Evolutionary conservation across 108 stramenopile species (phyloP).

Genomic region (Pseudonitzschia multistriata): DNA sequence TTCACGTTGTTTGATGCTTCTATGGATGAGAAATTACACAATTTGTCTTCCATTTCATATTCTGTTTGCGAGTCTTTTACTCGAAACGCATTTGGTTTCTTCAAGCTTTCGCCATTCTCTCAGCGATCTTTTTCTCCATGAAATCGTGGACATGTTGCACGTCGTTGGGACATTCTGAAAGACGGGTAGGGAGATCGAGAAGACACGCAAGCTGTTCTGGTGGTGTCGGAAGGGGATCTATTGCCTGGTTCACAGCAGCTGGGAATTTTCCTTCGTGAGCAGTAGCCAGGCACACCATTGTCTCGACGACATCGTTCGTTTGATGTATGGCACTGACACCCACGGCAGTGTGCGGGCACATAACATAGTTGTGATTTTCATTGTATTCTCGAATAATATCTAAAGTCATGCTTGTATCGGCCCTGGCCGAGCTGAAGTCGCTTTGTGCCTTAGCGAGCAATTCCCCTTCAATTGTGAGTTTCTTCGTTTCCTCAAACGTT

Average conservation of each 20-base stretch:
- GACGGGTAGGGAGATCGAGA: conserved; percentile 61
- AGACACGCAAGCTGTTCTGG: conserved; percentile 62
- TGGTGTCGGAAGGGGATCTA: conserved; percentile 71
- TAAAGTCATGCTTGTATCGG: conserved; percentile 82
- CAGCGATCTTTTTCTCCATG: conserved; percentile 53
- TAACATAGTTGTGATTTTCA: conserved; percentile 84
- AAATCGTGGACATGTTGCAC: conserved; percentile 75
- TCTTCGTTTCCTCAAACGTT: conserved; percentile 88
- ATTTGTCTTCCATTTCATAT: background rate
- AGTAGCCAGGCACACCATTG: conserved; percentile 92
- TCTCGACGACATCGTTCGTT: conserved; percentile 45
- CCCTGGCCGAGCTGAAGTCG: conserved; percentile 88
- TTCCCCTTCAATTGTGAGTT: conserved; percentile 82
- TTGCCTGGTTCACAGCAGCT: conserved; percentile 76
- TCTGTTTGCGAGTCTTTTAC: background rate
- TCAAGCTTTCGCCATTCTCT: conserved; percentile 26
- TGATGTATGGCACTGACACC: conserved; percentile 90
- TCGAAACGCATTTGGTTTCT: background rate
- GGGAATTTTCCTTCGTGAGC: conserved; percentile 98
- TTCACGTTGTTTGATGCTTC: no score
- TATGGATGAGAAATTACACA: no score
- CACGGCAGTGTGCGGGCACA: conserved; percentile 96
- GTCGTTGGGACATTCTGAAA: conserved; percentile 78
- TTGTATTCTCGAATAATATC: conserved; percentile 79
- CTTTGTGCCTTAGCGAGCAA: conserved; percentile 72